A percentile compares a stretch with the other conserved stretches of the same genome.
These are phyloP conservation scores for Metarhizium humberi DNA, from an alignment of 2,329 filamentous ascomycete species.

Conservation along the genomic window DNA sequence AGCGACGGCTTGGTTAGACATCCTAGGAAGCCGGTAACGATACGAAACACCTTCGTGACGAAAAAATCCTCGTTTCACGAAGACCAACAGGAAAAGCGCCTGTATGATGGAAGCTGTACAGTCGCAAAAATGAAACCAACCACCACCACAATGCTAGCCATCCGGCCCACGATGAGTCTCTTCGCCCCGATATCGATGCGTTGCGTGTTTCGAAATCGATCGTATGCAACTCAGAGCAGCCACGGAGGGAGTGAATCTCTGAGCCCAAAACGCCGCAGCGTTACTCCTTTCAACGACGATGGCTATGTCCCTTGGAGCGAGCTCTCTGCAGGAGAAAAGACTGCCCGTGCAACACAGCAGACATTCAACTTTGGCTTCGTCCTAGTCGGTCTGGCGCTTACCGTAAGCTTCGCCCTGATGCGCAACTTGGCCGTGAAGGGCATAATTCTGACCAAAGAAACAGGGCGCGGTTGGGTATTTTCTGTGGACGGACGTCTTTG, in stretches of 20 bases:
- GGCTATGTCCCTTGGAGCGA: constrained; percentile 74
- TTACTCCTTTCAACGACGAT: constrained; percentile 81
- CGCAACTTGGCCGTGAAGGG: background rate
- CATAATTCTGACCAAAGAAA: background rate
- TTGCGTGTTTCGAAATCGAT: constrained; percentile 16
- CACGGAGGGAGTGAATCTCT: constrained; percentile 25
- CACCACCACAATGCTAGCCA: constrained; percentile 23
- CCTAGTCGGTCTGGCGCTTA: constrained; percentile 63
- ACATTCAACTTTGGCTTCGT: constrained; percentile 80
- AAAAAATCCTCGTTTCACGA: background rate
- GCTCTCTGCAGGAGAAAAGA: constrained; percentile 68
- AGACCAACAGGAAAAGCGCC: constrained; percentile 8
- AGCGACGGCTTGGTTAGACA: background rate
- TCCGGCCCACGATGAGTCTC: constrained; percentile 23
- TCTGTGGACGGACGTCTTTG: constrained; percentile 75
- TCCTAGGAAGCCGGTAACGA: background rate
- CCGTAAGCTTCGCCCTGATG: constrained; percentile 39
- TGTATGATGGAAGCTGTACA: constrained; percentile 25
- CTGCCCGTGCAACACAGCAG: constrained; percentile 78
- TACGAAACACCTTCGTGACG: background rate
- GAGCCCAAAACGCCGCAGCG: constrained; percentile 50
- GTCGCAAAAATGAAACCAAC: constrained; percentile 37
- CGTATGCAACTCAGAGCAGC: constrained; percentile 51
- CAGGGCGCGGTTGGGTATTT: constrained; percentile 71
- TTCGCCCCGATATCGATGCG: constrained; percentile 9